These are phyloP conservation scores for Ottelia alismoides DNA, from an alignment of 106 monocot genomes.

Conservation along the genomic window DNA sequence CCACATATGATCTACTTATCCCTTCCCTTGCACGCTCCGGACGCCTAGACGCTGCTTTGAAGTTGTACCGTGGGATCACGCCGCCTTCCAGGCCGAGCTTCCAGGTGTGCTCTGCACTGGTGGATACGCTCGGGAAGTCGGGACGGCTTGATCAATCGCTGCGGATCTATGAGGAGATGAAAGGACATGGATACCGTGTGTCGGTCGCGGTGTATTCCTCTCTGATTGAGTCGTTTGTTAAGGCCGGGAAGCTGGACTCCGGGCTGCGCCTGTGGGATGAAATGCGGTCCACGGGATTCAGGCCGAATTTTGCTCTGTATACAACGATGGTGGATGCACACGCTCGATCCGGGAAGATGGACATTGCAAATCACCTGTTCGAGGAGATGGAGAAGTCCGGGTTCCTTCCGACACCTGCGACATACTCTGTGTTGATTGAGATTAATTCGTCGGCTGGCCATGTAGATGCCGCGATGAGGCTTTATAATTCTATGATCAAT, in stretches of 20 bases:
- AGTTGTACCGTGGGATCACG: constrained; percentile 45
- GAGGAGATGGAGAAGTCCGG: constrained; percentile 90
- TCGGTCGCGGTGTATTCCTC: constrained; percentile 40
- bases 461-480: constrained; percentile 63
- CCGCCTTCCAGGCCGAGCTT: constrained; percentile 18
- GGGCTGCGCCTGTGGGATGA: constrained; percentile 71
- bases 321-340: constrained; percentile 85
- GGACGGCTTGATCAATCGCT: constrained; percentile 73
- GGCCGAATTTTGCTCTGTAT: constrained; percentile 81
- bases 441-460: constrained; percentile 56
- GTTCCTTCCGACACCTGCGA: constrained; percentile 72
- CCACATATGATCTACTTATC: constrained; percentile 67
- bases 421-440: constrained; percentile 68
- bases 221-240: constrained; percentile 66
- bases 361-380: constrained; percentile 42
- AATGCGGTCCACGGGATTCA: constrained; percentile 54
- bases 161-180: constrained; percentile 68
- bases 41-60: constrained; percentile 61
- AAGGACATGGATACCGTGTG: constrained; percentile 31
- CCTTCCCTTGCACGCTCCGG: constrained; percentile 78
- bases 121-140: constrained; percentile 78
- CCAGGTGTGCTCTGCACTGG: constrained; percentile 39
- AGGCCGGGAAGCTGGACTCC: constrained; percentile 80
- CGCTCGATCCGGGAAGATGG: constrained; percentile 68
- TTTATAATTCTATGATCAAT: constrained; percentile 73